Evolutionary conservation across 805 yeast genomes (phyloP).

Genomic region (Starmerella khaoyaiensis): DNA sequence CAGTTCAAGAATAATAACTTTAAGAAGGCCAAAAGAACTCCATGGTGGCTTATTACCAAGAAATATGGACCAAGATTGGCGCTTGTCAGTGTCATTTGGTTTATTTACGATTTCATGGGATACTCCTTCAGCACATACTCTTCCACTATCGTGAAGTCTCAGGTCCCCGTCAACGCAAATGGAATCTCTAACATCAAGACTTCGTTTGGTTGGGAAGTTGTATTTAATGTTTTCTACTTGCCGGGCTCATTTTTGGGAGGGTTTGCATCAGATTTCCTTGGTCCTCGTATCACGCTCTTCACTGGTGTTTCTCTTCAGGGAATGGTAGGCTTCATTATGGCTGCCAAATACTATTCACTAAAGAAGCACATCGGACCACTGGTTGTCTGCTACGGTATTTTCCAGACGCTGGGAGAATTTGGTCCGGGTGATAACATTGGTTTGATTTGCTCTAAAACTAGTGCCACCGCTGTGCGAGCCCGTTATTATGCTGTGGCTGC

Average conservation of each 20-base stretch:
- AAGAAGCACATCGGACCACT: constrained; percentile 58
- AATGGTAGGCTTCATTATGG: constrained; percentile 70
- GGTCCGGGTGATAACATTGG: constrained; percentile 94
- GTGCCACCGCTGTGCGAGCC: constrained; percentile 80
- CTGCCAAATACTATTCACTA: constrained; percentile 49
- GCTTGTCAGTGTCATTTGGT: constrained; percentile 72
- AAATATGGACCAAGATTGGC: constrained; percentile 72
- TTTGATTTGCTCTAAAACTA: constrained; percentile 70
- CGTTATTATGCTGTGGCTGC: constrained; percentile 86
- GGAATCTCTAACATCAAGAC: constrained; percentile 42
- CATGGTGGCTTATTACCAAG: constrained; percentile 56
- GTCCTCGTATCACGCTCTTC: constrained; percentile 73
- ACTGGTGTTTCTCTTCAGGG: constrained; percentile 64
- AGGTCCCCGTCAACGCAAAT: constrained; percentile 34
- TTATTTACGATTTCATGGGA: constrained; percentile 74
- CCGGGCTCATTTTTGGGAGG: constrained; percentile 90
- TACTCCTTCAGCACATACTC: constrained; percentile 84
- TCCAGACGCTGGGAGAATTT: constrained; percentile 77
- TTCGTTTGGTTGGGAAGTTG: constrained; percentile 86
- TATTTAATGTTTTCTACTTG: constrained; percentile 71
- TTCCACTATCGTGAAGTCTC: constrained; percentile 50
- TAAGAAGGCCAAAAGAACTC: constrained; percentile 37
- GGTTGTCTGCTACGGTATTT: constrained; percentile 78
- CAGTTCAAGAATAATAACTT: constrained; percentile 59
- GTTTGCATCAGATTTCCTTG: constrained; percentile 67